Evolutionary conservation across 2,329 filamentous ascomycete species (phyloP).

Genomic region (Ilyonectria mors-panacis): DNA sequence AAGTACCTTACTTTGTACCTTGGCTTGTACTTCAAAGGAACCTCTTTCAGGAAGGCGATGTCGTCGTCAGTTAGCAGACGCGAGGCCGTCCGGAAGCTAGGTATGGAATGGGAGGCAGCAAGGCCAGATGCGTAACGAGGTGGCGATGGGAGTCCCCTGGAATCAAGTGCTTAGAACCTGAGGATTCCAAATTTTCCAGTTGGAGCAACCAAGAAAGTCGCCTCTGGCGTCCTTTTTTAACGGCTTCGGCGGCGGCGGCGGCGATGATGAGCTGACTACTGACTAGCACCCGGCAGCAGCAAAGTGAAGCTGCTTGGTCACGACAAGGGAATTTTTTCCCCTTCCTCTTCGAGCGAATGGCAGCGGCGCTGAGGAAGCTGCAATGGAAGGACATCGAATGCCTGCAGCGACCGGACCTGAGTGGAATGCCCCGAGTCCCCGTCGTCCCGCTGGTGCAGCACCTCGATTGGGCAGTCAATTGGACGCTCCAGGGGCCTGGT

Average conservation of each 20-base stretch:
- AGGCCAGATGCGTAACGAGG: constrained; percentile 18
- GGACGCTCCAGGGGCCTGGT: constrained; percentile 28
- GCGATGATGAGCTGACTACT: constrained; percentile 44
- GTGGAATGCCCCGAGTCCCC: constrained; percentile 34
- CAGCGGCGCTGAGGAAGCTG: constrained; percentile 33
- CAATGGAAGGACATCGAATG: constrained; percentile 47
- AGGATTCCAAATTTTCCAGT: constrained; percentile 27
- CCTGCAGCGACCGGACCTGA: constrained; percentile 19
- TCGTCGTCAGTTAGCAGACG: constrained; percentile 13
- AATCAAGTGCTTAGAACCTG: constrained; percentile 1
- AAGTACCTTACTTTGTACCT: constrained; percentile 14
- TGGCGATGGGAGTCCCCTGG: constrained; percentile 20
- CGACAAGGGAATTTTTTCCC: constrained; percentile 26
- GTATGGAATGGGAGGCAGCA: constrained; percentile 24
- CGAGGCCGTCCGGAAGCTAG: constrained; percentile 24
- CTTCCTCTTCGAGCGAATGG: constrained; percentile 36
- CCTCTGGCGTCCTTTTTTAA: constrained; percentile 41
- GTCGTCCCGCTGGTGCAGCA: constrained; percentile 34
- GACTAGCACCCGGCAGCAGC: constrained; percentile 37
- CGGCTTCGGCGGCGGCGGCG: constrained; percentile 41
- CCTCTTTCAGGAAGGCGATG: neutral
- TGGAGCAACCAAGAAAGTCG: constrained; percentile 30
- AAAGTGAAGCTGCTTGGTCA: constrained; percentile 48
- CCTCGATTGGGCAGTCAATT: constrained; percentile 17
- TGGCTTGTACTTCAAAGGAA: constrained; percentile 26